Evolutionary conservation across 2,329 filamentous ascomycete species (phyloP).

Genomic region (Trichothecium roseum): DNA sequence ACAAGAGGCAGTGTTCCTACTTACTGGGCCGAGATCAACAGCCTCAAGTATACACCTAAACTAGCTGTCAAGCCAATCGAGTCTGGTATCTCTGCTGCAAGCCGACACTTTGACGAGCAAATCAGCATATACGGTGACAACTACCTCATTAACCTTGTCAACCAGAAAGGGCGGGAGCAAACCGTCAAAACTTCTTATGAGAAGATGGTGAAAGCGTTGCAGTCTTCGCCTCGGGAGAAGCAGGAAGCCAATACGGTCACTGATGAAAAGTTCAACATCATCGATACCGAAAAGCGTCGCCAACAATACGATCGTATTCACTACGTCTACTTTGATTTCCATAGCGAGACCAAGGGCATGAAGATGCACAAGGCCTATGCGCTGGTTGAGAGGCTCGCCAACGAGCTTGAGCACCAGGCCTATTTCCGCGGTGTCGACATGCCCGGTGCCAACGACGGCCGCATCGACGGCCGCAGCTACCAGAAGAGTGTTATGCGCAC

Average conservation of each 20-base stretch:
- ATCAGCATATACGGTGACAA: conserved; percentile 91
- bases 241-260: conserved; percentile 55
- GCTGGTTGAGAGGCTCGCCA: conserved; percentile 70
- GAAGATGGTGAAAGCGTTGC: conserved; percentile 68
- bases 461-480: conserved; percentile 66
- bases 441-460: conserved; percentile 58
- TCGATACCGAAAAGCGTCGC: conserved; percentile 52
- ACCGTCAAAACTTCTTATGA: conserved; percentile 90
- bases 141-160: conserved; percentile 94
- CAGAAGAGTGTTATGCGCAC: conserved; percentile 91
- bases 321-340: conserved; percentile 98
- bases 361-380: conserved; percentile 87
- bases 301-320: conserved; percentile 74
- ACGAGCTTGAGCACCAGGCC: conserved; percentile 65
- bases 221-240: conserved; percentile 61
- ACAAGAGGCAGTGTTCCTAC: conserved; percentile 93
- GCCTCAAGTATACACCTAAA: conserved; percentile 80
- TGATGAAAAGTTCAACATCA: conserved; percentile 70
- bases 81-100: conserved; percentile 65
- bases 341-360: conserved; percentile 92
- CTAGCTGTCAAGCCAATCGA: conserved; percentile 82
- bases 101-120: conserved; percentile 86
- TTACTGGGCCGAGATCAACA: conserved; percentile 95
- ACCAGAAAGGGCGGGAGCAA: conserved; percentile 86
- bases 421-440: conserved; percentile 92